Evolutionary conservation across 805 yeast species (phyloP), one percentile per base, ranked within the genome.

Genomic region (Alloascoidea hylecoeti): DNA sequence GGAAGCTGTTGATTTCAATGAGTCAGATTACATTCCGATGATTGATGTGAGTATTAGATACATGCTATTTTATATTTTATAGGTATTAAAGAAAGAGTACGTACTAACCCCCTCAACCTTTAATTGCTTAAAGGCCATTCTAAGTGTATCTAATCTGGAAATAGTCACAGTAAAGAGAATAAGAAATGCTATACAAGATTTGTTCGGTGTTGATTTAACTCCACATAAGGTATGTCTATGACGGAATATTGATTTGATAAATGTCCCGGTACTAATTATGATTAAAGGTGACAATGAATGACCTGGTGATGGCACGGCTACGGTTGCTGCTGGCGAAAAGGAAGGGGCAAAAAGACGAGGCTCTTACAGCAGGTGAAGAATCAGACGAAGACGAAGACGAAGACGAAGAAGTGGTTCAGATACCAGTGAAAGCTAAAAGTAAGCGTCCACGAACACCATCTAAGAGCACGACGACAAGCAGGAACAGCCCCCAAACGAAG

Each of bases 121-220:
- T n/a, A n/a, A n/a, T 9, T 9, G 16, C 4, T 34, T 14, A 30
- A 34, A 74, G 81, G 85, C 94, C 1, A 80, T 83, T 6, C 56
- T 83, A 28, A 61, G 76, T 37, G 86, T 73, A 4, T 72, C 88
- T 1, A 79, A 82, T 47, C 63, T 80, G 19, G 78, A 77, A 42
- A 64, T 70, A 42, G 73, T 82, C 13, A 72, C 88, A 0, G 85
- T 80, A 4, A 79, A 78, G 53, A 69, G 71, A 50, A 72, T 83
- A 16, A 61, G 94, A 43, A 65, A 67, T 42, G 89, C 88, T 0
- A 49, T 83, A n/a, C 84, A 77, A 50, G 81, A 72, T 43, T 60
- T 83, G 19, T 80, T 75, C 48, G 70, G 67, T 3, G 61, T 67
- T 1, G 75, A 78, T 44, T 61, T 80, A 34, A 57, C 48, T 15